phyloP scores from a whole-genome alignment of 2,329 filamentous ascomycete species.

The Calonectria multiphialidica region DNA sequence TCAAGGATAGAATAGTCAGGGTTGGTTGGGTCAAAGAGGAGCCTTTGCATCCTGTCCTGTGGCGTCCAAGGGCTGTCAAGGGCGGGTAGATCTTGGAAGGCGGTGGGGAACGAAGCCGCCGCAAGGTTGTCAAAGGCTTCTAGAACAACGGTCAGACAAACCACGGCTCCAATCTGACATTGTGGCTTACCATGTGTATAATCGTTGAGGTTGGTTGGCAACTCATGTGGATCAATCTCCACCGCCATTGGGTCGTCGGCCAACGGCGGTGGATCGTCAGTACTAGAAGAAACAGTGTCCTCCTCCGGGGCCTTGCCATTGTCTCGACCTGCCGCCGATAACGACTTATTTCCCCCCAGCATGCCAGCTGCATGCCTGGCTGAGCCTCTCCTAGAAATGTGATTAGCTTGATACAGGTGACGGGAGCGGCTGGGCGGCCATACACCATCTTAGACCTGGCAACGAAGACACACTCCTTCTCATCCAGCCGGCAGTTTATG shows the following conservation, averaged over 20 bases:
- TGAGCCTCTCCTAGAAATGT: background rate
- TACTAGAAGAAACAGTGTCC: background rate
- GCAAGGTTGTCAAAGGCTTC: background rate
- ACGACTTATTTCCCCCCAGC: background rate
- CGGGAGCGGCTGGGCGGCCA: background rate
- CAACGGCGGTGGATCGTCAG: constrained; percentile 6
- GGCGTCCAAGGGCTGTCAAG: constrained; percentile 2
- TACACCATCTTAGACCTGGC: constrained; percentile 36
- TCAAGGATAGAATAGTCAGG: constrained; percentile 41
- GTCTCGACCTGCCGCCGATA: background rate
- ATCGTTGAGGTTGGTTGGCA: background rate
- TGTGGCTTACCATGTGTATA: constrained; percentile 9
- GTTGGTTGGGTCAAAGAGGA: constrained; percentile 23
- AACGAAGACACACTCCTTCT: constrained; percentile 40
- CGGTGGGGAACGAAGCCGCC: background rate
- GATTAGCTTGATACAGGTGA: background rate
- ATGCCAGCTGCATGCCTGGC: constrained; percentile 5
- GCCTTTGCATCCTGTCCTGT: background rate
- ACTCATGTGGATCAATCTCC: constrained; percentile 8
- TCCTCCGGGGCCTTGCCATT: background rate
- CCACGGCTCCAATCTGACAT: background rate
- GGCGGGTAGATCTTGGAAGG: background rate
- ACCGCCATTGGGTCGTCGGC: constrained; percentile 14
- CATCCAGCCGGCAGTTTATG: constrained; percentile 42
- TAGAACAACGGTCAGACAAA: background rate